Conservation (phyloP, 345 rosid genomes). For the Heritiera littoralis region DNA sequence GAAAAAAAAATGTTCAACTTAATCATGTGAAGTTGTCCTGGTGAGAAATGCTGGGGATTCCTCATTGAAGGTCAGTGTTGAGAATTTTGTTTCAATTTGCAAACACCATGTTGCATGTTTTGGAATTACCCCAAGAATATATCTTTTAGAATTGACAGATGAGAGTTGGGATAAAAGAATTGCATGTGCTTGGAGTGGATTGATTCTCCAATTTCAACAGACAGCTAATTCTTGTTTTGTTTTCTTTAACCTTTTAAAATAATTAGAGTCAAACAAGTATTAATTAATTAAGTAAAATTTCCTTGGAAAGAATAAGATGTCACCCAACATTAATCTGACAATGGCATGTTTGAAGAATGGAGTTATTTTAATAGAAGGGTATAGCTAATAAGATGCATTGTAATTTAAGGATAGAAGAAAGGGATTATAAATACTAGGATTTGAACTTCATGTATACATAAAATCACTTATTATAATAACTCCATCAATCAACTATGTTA, state of each 20-base stretch:
- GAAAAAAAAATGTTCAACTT: background rate
- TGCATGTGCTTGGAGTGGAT: slow-evolving; percentile 1
- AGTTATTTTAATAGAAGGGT: too few species aligned
- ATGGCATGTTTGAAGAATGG: background rate
- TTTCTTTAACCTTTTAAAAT: background rate
- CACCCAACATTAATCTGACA: background rate
- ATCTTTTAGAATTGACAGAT: background rate
- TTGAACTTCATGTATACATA: too few species aligned
- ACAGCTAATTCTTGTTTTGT: background rate
- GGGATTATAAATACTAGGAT: too few species aligned
- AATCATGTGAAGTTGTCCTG: background rate
- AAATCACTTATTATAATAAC: too few species aligned
- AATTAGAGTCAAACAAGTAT: background rate
- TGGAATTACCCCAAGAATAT: background rate
- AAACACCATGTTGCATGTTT: background rate
- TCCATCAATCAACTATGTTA: too few species aligned
- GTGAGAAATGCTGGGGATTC: background rate
- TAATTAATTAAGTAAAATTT: background rate
- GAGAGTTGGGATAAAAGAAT: background rate
- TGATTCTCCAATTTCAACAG: background rate
- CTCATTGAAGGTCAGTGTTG: background rate
- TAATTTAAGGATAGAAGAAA: too few species aligned
- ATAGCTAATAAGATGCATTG: too few species aligned
- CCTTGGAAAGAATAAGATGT: too few species aligned
- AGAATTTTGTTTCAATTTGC: background rate